Conservation (phyloP, 1,139 yeast genomes). For the Candida sp. region DNA sequence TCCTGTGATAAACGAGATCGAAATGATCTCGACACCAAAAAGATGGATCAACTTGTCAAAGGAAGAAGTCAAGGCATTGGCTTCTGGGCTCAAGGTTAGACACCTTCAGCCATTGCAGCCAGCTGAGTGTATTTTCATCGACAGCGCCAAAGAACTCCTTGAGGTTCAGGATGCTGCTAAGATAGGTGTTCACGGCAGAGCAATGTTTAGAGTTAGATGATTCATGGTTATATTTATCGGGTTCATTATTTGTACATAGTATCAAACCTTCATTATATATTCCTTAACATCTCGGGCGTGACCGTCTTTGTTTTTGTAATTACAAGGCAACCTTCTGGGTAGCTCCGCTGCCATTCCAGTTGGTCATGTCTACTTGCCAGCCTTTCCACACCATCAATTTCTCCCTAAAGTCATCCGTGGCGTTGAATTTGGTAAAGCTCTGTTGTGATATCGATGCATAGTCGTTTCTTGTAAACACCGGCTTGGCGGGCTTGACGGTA, state of each 20-base stretch:
- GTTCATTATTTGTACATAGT: not conserved
- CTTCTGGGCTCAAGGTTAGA: slow-evolving; percentile 78
- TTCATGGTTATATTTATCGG: not conserved
- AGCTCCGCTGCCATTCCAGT: slow-evolving; percentile 55
- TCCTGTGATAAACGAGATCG: slow-evolving; percentile 76
- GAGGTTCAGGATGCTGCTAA: slow-evolving; percentile 87
- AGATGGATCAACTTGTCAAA: slow-evolving; percentile 67
- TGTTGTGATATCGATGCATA: slow-evolving; percentile 38
- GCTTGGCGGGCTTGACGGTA: slow-evolving; percentile 33
- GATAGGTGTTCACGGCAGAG: slow-evolving; percentile 74
- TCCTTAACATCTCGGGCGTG: not conserved
- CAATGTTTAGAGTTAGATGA: slow-evolving; percentile 77
- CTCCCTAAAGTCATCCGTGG: slow-evolving; percentile 43
- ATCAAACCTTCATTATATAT: not conserved
- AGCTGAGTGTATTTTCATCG: slow-evolving; percentile 83
- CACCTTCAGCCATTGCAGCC: slow-evolving; percentile 83
- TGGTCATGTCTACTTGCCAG: slow-evolving; percentile 88
- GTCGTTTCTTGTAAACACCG: slow-evolving; percentile 36
- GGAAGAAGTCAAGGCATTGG: slow-evolving; percentile 71
- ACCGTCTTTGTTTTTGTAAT: not conserved
- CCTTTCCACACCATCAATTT: slow-evolving; percentile 68
- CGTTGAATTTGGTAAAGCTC: slow-evolving; percentile 22
- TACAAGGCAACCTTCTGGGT: slow-evolving; percentile 31
- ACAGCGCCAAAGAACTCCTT: slow-evolving; percentile 48
- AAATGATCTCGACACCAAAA: slow-evolving; percentile 85